Evolutionary conservation across 371 early-diverging fungal species (phyloP).

Genomic region (Mortierella sp.): DNA sequence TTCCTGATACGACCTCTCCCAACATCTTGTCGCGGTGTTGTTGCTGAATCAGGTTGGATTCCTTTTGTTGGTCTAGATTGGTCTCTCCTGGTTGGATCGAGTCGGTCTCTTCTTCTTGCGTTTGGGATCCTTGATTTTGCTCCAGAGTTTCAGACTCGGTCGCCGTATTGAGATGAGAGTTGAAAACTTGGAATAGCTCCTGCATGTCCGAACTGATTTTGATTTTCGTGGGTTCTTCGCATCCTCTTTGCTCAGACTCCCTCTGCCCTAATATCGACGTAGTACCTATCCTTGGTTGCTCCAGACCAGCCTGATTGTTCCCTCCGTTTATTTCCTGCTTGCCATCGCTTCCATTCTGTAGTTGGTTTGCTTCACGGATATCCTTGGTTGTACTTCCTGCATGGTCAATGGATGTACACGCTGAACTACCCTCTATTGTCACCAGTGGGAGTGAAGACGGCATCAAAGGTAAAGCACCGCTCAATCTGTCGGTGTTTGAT

Average conservation of each 20-base stretch:
- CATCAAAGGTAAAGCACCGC: not conserved
- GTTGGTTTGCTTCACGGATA: too few relatives aligned
- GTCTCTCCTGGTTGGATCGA: conserved; percentile 1
- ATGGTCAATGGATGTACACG: not conserved
- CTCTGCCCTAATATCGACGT: not conserved
- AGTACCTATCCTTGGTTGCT: too few relatives aligned
- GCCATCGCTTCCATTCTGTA: not conserved
- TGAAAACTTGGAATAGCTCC: conserved; percentile 11
- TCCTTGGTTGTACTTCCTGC: too few relatives aligned
- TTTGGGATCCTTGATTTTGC: not conserved
- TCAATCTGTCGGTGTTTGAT: not conserved
- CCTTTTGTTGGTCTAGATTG: not conserved
- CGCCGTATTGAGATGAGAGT: not conserved
- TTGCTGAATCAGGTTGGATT: conserved; percentile 12
- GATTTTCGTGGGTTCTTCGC: not conserved
- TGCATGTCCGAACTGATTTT: conserved; percentile 2
- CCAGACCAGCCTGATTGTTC: too few relatives aligned
- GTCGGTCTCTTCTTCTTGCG: not conserved
- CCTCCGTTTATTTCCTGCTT: not conserved
- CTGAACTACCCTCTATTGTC: not conserved
- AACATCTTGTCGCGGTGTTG: conserved; percentile 30
- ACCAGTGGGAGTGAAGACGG: not conserved
- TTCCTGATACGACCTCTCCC: conserved; percentile 14
- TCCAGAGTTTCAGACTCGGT: not conserved
- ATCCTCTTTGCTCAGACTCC: not conserved